Base-by-base conservation (phyloP, 1,284 basidiomycete species). In the Athelia psychrophila region DNA sequence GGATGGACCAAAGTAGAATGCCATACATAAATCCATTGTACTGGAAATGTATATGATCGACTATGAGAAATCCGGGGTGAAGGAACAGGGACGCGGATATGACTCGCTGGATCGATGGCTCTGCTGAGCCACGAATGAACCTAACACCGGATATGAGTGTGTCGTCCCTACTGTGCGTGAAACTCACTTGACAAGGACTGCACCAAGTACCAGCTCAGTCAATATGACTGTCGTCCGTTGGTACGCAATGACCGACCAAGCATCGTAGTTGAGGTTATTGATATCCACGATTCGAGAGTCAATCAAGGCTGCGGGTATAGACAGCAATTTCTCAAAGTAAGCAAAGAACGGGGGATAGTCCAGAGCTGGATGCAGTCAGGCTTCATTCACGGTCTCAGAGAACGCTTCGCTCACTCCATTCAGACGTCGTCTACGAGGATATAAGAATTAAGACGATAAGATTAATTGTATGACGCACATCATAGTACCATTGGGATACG, bases 321-420 rank as follows among this genome's bases (percentile, higher is more conserved):
- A 93, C 48, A 98, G 73, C 15, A 95, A 56, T 65, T 90, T 93
- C 66, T 96, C 93, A 56, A 98, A 95, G 69, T 93, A 96, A 5
- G 95, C 95, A 64, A 98, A 98, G 76, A 98, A 96, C 0, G 95
- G 95, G 8, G 95, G 95, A 61, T 95, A 93, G 66, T 95, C 91
- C 54, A 93, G 70, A 2, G 91, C 91, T 93, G 62, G 25, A 52
- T 33, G 48, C 18, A 51, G 45, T 32, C 44, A 52, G 49, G 32
- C 46, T 49, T 59, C 36, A 44, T 13, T 25, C 27, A 13, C 27
- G 13, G 13, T 38, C 23, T 45, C 20, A 20, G 44, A 19, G 20
- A 51, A 63, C 44, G 6, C 25, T 32, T 47, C 19, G 62, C 83
- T 74, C 66, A 93, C 92, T 98, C 95, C 95, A 98, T 74, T 95